phyloP scores from a whole-genome alignment of 768 basidiomycete genomes.

The Saitozyma sp. region DNA sequence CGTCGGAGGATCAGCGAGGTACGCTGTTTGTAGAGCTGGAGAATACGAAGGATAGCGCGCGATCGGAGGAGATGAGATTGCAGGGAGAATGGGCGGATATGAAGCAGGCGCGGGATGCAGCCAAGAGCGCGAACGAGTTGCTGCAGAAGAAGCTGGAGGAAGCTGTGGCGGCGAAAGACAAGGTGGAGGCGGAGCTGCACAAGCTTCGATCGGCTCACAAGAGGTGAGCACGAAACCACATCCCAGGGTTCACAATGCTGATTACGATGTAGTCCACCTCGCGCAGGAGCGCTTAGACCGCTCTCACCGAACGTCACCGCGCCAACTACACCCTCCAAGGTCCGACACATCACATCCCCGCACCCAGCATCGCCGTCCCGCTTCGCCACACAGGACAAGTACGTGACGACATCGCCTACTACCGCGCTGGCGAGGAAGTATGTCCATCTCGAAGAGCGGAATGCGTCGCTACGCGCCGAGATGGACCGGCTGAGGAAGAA shows the following conservation, averaged over 20 bases:
- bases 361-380: not conserved
- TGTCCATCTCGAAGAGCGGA: conserved; percentile 20
- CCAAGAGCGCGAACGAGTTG: not conserved
- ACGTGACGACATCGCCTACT: conserved; percentile 1
- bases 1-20: not conserved
- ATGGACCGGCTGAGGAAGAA: conserved; percentile 19
- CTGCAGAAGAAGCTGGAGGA: conserved; percentile 1
- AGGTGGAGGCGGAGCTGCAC: conserved; percentile 2
- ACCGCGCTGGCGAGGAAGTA: conserved; percentile 10
- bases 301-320: not conserved
- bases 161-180: not conserved
- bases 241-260: too few relatives aligned
- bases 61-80: not conserved
- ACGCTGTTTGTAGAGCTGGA: not conserved
- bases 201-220: not conserved
- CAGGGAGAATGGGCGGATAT: not conserved
- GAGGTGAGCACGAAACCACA: not conserved
- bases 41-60: not conserved
- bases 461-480: conserved; percentile 15
- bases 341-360: not conserved
- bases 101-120: too few relatives aligned
- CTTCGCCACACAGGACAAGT: not conserved
- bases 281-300: not conserved
- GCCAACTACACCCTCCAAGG: conserved; percentile 1
- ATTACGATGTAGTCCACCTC: too few relatives aligned